These are phyloP conservation scores for Cerioporus squamosus DNA, from an alignment of 1,284 basidiomycete species.

Conservation along the genomic window DNA sequence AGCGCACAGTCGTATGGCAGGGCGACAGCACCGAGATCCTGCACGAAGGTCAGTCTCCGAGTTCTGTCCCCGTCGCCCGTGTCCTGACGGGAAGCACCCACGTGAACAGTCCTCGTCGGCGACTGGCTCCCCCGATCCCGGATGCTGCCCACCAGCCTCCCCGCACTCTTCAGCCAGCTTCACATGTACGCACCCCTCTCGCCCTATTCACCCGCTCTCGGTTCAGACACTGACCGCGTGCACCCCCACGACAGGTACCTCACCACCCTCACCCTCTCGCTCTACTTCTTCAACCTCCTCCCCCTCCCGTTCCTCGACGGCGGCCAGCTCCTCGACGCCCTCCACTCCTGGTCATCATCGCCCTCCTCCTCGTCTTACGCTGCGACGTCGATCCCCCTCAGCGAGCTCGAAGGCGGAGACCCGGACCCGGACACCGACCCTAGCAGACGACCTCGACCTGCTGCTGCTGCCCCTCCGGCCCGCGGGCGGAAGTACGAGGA, in stretches of 20 bases:
- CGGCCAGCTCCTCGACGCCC: slow-evolving; percentile 45
- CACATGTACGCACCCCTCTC: slow-evolving; percentile 48
- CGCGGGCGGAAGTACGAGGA: no score
- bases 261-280: slow-evolving; percentile 61
- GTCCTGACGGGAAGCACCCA: neutral
- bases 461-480: neutral
- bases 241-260: slow-evolving; percentile 56
- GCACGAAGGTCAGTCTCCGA: slow-evolving; percentile 59
- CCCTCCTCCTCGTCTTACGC: neutral
- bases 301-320: slow-evolving; percentile 71
- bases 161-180: slow-evolving; percentile 40
- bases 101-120: slow-evolving; percentile 55
- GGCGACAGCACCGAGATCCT: slow-evolving; percentile 69
- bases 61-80: neutral
- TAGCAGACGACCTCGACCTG: no score
- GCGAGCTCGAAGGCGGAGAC: slow-evolving; percentile 10
- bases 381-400: neutral
- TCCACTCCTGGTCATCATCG: slow-evolving; percentile 7
- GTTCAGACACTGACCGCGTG: neutral
- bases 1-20: slow-evolving; percentile 61
- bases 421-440: neutral
- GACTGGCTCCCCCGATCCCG: slow-evolving; percentile 47
- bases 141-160: slow-evolving; percentile 52
- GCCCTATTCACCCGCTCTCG: no score
- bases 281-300: slow-evolving; percentile 75